Conservation (phyloP, 2,329 filamentous ascomycete genomes). For the Aureobasidium zeae region DNA sequence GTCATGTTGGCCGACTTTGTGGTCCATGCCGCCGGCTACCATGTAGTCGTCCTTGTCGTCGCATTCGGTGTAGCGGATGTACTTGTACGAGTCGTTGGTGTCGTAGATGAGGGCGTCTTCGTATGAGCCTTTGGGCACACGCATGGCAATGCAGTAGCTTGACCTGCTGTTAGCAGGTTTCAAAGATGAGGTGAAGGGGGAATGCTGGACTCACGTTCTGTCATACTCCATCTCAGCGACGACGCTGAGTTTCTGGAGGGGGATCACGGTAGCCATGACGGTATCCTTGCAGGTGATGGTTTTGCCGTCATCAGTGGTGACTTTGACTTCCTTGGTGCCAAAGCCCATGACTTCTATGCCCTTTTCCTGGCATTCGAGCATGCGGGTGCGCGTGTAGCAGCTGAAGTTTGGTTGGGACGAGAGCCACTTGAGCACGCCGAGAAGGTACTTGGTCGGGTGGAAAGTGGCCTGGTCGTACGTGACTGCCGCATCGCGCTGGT, state of each 20-base stretch:
- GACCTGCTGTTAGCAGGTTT: no score
- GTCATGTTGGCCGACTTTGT: constrained; percentile 48
- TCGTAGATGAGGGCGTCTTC: constrained; percentile 50
- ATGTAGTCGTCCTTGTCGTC: constrained; percentile 48
- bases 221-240: constrained; percentile 45
- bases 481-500: constrained; percentile 45
- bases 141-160: constrained; percentile 49
- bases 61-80: constrained; percentile 45
- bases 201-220: no score
- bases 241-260: constrained; percentile 46
- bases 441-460: constrained; percentile 48
- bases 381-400: constrained; percentile 45
- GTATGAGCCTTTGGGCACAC: constrained; percentile 43
- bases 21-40: constrained; percentile 48
- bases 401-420: constrained; percentile 44
- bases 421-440: constrained; percentile 45
- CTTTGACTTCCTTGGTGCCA: constrained; percentile 38
- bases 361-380: constrained; percentile 40
- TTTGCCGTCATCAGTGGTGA: constrained; percentile 40
- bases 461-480: constrained; percentile 44
- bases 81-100: constrained; percentile 47
- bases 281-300: constrained; percentile 41
- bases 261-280: constrained; percentile 47
- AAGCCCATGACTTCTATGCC: constrained; percentile 38
- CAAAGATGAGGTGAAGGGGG: no score